Evolutionary conservation across 192 early-diverging fungal species (phyloP), one percentile per base, ranked within the genome.

Genomic region (Allomyces javanicus): DNA sequence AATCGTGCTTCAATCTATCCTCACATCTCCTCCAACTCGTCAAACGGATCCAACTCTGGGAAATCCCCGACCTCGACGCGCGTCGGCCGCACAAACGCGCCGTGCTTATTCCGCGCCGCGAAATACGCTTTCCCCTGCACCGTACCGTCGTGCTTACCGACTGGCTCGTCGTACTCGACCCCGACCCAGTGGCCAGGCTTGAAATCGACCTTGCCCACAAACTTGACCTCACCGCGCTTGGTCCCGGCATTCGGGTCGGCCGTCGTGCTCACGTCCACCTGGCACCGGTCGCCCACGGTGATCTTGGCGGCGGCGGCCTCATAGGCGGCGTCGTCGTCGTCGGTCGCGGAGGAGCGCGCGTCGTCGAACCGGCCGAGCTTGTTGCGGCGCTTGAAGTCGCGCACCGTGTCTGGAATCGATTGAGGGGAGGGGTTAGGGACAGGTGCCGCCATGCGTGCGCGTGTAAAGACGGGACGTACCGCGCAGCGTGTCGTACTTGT

Each of bases 111-210:
- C 10, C 77, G 74, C 69, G 86, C 89, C 3, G 75, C 72, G 69
- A 98, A 98, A 68, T 96, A 98, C 10, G 45, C 64, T 21, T 76
- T 77, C 11, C 89, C 90, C 66, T 87, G 76, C 1, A 94, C 86
- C 22, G 79, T 84, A 17, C 96, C 96, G 74, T 95, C 79, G 72
- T 98, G 88, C 73, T 93, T 96, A 25, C 96, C 96, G 58, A 96
- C 70, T 0, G 96, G 96, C 69, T 98, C 96, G 67, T 98, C 96
- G 66, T 92, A 95, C 69, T 94, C 84, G 21, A 98, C 74, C 66
- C 96, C 96, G 22, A 96, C 85, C 94, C 94, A 98, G 63, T 78
- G 81, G 5, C 96, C 96, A 0, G 84, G 74, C 69, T 93, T 87
- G 70, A 97, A 93, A 65, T 82, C 70, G 0, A 85, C 80, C 24